These are phyloP conservation scores for Colletotrichum costaricense DNA, from an alignment of 2,329 filamentous ascomycete genomes.

Conservation along the genomic window DNA sequence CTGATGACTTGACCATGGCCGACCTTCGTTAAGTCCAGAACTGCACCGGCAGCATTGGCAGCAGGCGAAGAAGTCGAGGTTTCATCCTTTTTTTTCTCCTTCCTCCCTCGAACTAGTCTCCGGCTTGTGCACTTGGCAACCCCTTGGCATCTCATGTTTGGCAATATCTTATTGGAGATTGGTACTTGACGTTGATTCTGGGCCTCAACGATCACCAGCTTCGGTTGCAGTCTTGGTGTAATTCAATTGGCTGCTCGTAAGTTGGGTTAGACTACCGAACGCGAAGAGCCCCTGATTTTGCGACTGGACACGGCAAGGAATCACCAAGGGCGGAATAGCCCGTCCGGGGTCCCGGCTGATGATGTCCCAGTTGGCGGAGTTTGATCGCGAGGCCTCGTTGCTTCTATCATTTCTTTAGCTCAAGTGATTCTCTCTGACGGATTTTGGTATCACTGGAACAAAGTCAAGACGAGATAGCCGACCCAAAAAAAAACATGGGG, in stretches of 20 bases:
- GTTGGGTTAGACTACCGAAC: neutral
- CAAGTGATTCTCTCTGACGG: too few relatives aligned
- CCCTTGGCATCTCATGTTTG: constrained; percentile 1
- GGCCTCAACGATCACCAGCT: neutral
- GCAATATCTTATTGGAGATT: constrained; percentile 7
- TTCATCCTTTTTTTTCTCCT: constrained; percentile 27
- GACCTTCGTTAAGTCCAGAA: too few relatives aligned
- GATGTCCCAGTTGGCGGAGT: neutral
- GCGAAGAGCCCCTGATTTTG: neutral
- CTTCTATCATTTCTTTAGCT: too few relatives aligned
- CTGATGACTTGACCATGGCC: neutral
- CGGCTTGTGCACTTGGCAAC: constrained; percentile 19
- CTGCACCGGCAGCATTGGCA: too few relatives aligned
- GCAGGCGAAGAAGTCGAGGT: neutral
- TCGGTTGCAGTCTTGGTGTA: neutral
- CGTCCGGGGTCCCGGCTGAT: neutral
- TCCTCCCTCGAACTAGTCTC: constrained; percentile 31
- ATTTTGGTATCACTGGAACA: neutral
- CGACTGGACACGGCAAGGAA: neutral
- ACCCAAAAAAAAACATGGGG: neutral
- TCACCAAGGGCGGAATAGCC: neutral
- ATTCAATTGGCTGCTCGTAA: neutral
- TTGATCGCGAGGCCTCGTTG: neutral
- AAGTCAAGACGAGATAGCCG: neutral
- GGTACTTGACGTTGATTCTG: neutral